Evolutionary conservation across 371 early-diverging fungal species (phyloP).

Genomic region (Mortierella sp.): DNA sequence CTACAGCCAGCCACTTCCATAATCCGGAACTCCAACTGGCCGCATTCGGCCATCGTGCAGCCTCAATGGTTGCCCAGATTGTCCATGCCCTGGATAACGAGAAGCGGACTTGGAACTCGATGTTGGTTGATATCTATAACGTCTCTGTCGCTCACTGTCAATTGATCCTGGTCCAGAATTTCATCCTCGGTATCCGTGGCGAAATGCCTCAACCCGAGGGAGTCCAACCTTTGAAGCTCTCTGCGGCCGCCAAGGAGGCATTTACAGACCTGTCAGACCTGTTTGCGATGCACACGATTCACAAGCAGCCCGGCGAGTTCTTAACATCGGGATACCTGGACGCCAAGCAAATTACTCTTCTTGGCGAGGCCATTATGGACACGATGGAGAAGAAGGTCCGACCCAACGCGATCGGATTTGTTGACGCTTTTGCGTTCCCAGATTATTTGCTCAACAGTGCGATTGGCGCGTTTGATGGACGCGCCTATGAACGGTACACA

Average conservation of each 20-base stretch:
- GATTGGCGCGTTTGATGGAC: conserved; percentile 81
- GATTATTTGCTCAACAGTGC: conserved; percentile 82
- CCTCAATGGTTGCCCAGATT: conserved; percentile 66
- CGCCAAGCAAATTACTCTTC: conserved; percentile 66
- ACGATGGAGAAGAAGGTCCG: conserved; percentile 72
- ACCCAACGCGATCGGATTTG: conserved; percentile 79
- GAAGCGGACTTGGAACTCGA: conserved; percentile 79
- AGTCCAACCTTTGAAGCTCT: conserved; percentile 71
- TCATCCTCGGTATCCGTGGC: conserved; percentile 64
- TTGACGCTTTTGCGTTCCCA: conserved; percentile 84
- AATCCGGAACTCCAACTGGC: conserved; percentile 74
- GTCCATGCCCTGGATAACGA: conserved; percentile 73
- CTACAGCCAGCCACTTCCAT: conserved; percentile 60
- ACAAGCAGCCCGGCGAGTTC: conserved; percentile 78
- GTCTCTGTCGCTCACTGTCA: conserved; percentile 78
- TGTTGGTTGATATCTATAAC: conserved; percentile 75
- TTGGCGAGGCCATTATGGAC: conserved; percentile 66
- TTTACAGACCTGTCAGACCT: conserved; percentile 67
- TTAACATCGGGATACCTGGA: conserved; percentile 66
- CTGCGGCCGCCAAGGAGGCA: conserved; percentile 70
- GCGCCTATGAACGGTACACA: conserved; percentile 80
- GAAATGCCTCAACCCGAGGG: conserved; percentile 66
- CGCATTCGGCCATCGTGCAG: conserved; percentile 79
- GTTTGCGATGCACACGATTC: conserved; percentile 76
- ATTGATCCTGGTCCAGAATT: conserved; percentile 70